These are phyloP conservation scores for Arthrobotrys megalospora DNA, from an alignment of 2,329 filamentous ascomycete genomes.

Conservation along the genomic window DNA sequence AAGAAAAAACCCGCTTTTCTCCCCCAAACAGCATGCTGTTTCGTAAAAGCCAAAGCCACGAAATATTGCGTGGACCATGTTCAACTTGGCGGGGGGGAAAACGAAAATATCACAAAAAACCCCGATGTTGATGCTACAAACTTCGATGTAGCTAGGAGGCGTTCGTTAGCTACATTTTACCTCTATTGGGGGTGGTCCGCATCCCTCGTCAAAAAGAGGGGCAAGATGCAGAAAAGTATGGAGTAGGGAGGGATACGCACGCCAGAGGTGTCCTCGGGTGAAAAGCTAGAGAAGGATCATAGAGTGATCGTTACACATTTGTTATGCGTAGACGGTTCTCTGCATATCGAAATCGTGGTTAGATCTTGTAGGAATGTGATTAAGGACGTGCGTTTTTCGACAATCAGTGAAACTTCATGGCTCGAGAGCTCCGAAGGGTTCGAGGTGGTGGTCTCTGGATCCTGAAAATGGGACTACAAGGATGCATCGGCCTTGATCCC, in stretches of 20 bases:
- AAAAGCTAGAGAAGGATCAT: slow-evolving; percentile 58
- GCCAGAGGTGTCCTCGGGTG: slow-evolving; percentile 16
- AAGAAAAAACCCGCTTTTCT: slow-evolving; percentile 10
- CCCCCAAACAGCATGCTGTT: slow-evolving; percentile 23
- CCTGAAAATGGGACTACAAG: slow-evolving; percentile 33
- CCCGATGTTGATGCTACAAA: slow-evolving; percentile 8
- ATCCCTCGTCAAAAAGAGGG: slow-evolving; percentile 34
- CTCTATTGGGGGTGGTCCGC: slow-evolving; percentile 15
- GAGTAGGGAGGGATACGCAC: slow-evolving; percentile 46
- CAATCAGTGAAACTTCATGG: slow-evolving; percentile 14
- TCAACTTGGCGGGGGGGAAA: slow-evolving; percentile 21
- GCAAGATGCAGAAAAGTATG: slow-evolving; percentile 40
- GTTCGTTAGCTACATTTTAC: slow-evolving; percentile 28
- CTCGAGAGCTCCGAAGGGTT: slow-evolving; percentile 42
- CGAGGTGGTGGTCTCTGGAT: slow-evolving; percentile 30
- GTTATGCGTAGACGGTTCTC: slow-evolving; percentile 11
- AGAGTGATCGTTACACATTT: slow-evolving; percentile 49
- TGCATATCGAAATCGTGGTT: slow-evolving; percentile 34
- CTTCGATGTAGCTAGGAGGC: slow-evolving; percentile 33
- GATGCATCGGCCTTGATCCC: slow-evolving; percentile 16
- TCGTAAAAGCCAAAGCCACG: slow-evolving; percentile 46
- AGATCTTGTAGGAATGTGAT: slow-evolving; percentile 31
- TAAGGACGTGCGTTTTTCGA: slow-evolving; percentile 46
- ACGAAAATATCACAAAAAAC: slow-evolving; percentile 6
- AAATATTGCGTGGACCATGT: slow-evolving; percentile 50